phyloP scores from a whole-genome alignment of 768 basidiomycete genomes.

The Tylopilus vinaceipallidus region DNA sequence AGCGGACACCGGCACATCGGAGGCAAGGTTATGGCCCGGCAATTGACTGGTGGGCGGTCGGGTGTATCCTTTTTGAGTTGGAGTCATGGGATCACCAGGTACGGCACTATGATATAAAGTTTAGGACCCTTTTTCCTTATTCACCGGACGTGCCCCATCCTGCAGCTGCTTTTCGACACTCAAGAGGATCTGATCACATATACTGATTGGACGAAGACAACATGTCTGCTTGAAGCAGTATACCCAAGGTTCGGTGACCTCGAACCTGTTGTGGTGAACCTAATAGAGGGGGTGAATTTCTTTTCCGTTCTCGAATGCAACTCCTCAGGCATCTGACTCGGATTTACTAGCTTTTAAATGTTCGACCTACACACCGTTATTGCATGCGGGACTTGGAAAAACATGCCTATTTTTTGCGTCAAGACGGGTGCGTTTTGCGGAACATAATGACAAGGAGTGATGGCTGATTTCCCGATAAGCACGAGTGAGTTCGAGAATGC shows the following conservation, averaged over 20 bases:
- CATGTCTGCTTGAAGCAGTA: conserved; percentile 3
- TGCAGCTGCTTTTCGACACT: conserved; percentile 33
- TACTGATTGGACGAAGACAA: conserved; percentile 16
- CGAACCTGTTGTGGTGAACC: conserved; percentile 16
- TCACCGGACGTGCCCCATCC: background rate
- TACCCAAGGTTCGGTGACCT: conserved; percentile 28
- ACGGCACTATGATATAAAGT: background rate
- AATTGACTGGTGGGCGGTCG: conserved; percentile 44
- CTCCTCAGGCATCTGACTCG: background rate
- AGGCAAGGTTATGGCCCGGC: conserved; percentile 29
- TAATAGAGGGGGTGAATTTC: conserved; percentile 33
- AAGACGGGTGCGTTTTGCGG: conserved; percentile 20
- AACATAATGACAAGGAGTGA: background rate
- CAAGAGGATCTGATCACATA: conserved; percentile 23
- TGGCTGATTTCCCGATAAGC: conserved; percentile 10
- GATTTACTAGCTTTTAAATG: conserved; percentile 18
- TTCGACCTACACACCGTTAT: conserved; percentile 14
- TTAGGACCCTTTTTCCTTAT: background rate
- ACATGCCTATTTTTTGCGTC: conserved; percentile 24
- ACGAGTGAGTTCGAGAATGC: conserved; percentile 24
- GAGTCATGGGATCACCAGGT: conserved; percentile 30
- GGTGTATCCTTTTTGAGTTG: conserved; percentile 41
- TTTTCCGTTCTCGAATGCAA: background rate
- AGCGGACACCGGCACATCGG: background rate
- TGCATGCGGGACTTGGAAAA: conserved; percentile 20